Evolutionary conservation across 441 rosid genomes (phyloP).

Genomic region (Geranium incanum): DNA sequence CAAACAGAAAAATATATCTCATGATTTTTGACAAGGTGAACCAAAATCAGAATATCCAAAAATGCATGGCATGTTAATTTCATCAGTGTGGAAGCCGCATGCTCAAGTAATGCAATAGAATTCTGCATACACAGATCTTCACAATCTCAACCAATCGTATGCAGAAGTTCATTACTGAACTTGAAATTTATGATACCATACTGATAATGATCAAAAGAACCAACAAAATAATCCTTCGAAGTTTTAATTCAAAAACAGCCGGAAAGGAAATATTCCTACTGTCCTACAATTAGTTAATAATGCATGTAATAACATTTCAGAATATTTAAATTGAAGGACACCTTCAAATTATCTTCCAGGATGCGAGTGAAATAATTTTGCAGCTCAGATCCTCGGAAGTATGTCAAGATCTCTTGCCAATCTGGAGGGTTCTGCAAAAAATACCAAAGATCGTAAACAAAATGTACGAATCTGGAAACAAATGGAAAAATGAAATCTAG

Average conservation of each 20-base stretch:
- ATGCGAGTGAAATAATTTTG: constrained; percentile 95
- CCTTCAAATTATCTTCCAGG: constrained; percentile 91
- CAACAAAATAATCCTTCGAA: neutral
- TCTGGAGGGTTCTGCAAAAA: constrained; percentile 84
- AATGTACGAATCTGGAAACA: constrained; percentile 2
- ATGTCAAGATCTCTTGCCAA: constrained; percentile 96
- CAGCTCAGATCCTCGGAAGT: constrained; percentile 92
- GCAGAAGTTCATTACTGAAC: neutral
- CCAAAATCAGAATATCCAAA: neutral
- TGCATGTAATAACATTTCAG: neutral
- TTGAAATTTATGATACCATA: neutral
- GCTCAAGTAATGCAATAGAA: neutral
- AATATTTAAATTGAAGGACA: constrained; percentile 15
- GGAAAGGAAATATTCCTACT: neutral
- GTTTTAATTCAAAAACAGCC: neutral
- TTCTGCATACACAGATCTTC: neutral
- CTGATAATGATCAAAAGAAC: neutral
- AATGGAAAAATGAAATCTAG: constrained; percentile 14
- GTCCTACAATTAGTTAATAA: neutral
- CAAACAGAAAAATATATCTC: constrained; percentile 12
- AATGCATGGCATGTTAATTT: neutral
- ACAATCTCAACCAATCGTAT: neutral
- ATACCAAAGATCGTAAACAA: constrained; percentile 12
- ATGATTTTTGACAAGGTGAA: neutral
- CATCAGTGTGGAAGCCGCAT: neutral